phyloP scores from a whole-genome alignment of 345 rosid species.

The Gossypium stocksii region DNA sequence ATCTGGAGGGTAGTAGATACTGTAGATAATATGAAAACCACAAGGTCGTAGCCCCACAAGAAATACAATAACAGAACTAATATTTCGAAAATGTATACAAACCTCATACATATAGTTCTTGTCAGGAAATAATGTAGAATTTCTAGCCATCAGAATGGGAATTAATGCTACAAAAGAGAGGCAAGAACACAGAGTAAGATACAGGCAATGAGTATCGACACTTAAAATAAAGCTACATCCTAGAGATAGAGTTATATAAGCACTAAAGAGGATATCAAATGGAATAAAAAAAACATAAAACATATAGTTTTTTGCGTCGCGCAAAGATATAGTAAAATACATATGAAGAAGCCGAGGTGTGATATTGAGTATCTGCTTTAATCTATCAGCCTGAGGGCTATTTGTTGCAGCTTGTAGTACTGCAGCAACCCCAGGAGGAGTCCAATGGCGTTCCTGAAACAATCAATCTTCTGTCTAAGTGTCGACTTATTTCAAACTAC shows the following conservation, averaged over 20 bases:
- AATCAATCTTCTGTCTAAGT: not conserved
- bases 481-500: not conserved
- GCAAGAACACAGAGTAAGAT: slow-evolving; percentile 10
- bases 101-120: slow-evolving; percentile 43
- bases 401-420: slow-evolving; percentile 38
- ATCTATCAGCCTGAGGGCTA: slow-evolving; percentile 17
- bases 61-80: slow-evolving; percentile 9
- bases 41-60: too few species aligned
- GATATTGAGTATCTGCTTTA: slow-evolving; percentile 64
- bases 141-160: slow-evolving; percentile 71
- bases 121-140: slow-evolving; percentile 55
- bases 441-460: too few species aligned
- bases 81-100: slow-evolving; percentile 1
- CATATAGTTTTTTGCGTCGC: slow-evolving; percentile 77
- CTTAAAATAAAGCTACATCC: not conserved
- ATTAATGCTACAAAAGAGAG: slow-evolving; percentile 60
- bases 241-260: not conserved
- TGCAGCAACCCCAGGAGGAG: slow-evolving; percentile 31
- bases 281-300: slow-evolving; percentile 20
- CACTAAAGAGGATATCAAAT: not conserved
- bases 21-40: too few species aligned
- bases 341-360: slow-evolving; percentile 72
- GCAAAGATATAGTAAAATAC: slow-evolving; percentile 69
- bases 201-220: not conserved
- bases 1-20: not conserved